These are phyloP conservation scores for Aureobasidium namibiae DNA, from an alignment of 2,329 filamentous ascomycete species.

Conservation along the genomic window DNA sequence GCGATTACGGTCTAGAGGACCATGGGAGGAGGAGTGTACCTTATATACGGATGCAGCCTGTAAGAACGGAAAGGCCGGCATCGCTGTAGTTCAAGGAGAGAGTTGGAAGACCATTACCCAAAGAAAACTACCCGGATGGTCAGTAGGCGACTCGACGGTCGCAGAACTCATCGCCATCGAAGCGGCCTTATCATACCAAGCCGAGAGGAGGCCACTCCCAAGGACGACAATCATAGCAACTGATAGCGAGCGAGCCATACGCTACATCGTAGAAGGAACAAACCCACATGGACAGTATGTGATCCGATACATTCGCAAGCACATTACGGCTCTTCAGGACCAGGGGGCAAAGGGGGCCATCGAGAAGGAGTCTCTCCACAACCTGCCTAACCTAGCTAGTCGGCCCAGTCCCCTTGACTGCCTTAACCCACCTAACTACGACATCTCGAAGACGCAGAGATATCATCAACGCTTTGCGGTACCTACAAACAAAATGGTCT, in stretches of 20 bases:
- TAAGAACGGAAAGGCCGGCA: background rate
- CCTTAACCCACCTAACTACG: too few species aligned
- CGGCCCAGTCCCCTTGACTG: too few species aligned
- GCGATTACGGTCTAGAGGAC: background rate
- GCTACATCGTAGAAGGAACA: background rate
- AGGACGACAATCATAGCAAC: background rate
- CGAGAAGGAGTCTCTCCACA: background rate
- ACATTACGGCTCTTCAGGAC: background rate
- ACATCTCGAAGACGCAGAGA: too few species aligned
- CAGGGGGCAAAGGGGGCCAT: background rate
- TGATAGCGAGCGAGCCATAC: background rate
- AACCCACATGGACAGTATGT: background rate
- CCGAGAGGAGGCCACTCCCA: background rate
- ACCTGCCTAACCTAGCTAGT: background rate
- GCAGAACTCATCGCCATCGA: background rate
- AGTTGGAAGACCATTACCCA: background rate
- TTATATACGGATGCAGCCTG: background rate
- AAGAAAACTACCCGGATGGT: background rate
- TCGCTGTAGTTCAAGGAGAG: background rate
- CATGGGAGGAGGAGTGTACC: background rate
- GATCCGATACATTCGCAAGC: background rate
- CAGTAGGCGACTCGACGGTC: background rate
- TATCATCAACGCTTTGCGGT: too few species aligned
- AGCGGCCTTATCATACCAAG: background rate
- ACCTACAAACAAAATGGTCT: too few species aligned